A percentile compares a stretch with the other conserved stretches of the same genome.
Conservation (phyloP, 2,329 filamentous ascomycete species). For the Cladobotryum protrusum region DNA sequence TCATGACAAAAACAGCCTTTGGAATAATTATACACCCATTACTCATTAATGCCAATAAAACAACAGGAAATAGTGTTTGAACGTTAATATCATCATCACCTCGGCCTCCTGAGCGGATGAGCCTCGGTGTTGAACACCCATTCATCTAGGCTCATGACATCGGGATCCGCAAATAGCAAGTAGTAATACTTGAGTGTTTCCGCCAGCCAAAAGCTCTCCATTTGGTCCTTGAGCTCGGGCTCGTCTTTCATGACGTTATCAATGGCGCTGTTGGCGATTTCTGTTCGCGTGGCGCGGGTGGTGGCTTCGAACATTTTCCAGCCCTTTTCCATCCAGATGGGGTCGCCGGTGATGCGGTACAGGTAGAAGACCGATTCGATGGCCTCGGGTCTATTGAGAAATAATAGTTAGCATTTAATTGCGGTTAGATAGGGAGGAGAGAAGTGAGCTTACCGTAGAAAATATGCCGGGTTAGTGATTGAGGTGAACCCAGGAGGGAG, state of each 20-base stretch:
- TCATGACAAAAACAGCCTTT: no score
- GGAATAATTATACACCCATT: no score
- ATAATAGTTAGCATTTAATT: conserved; percentile 15
- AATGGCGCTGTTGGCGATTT: conserved; percentile 65
- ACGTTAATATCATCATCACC: neutral
- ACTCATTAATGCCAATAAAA: no score
- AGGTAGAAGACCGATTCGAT: conserved; percentile 87
- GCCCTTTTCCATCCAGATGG: conserved; percentile 68
- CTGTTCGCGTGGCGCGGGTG: conserved; percentile 57
- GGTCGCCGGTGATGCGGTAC: conserved; percentile 81
- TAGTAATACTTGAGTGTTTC: conserved; percentile 95
- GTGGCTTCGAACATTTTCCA: conserved; percentile 81
- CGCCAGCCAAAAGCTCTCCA: conserved; percentile 88
- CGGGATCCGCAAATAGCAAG: conserved; percentile 65
- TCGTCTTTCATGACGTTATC: conserved; percentile 49
- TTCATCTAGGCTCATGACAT: conserved; percentile 60
- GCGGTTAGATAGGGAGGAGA: conserved; percentile 16
- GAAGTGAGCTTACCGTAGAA: conserved; percentile 47
- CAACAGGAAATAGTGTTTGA: neutral
- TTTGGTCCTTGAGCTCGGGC: conserved; percentile 48
- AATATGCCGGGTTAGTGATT: conserved; percentile 46
- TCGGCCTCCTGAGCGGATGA: conserved; percentile 48
- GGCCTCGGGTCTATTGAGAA: conserved; percentile 60
- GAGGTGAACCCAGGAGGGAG: conserved; percentile 46
- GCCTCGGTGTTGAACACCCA: conserved; percentile 62